Base-by-base conservation (phyloP, 2,329 filamentous ascomycete genomes). In the Lachnellula suecica region DNA sequence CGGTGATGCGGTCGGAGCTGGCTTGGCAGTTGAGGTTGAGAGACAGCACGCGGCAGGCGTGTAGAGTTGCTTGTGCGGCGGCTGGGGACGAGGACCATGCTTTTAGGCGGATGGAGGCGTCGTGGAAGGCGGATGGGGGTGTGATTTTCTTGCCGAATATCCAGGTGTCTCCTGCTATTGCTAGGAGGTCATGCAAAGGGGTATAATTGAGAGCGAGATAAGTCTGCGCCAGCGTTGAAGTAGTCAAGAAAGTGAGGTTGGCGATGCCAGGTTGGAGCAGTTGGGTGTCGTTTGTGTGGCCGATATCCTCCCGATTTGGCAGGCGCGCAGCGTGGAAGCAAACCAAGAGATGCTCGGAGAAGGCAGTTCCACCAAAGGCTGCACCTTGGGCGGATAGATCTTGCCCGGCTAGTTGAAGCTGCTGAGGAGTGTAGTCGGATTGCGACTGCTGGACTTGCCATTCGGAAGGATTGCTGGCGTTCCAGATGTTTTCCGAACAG, bases 81-180 rank as follows among this genome's bases (percentile, higher is more conserved):
- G 68, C 71, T 25, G 69, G 69, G 4, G 76, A 76, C 15, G 71
- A 67, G 10, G 68, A 59, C 79, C 79, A 82, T 29, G 63, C 60
- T 24, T 70, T 69, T 3, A 84, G 70, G 17, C 72, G 72, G 48
- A 66, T 68, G 63, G 78, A 73, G 54, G 79, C 74, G 56, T 76
- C 72, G 41, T 68, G 60, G 57, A 79, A 84, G 10, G 70, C 63
- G 23, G 70, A 69, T 2, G 68, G 64, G 4, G 72, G 67, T 2
- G 73, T 65, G 4, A 83, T 68, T 60, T 84, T 84, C 49, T 75
- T 73, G 46, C 75, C 75, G 60, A 83, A 82, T 19, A 81, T 70
- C 79, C 79, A 84, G 47, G 74, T 80, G 55, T 83, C 76, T 44
- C 81, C 81, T 24, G 78, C 78, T 7, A 84, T 78, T 10, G 79